These are phyloP conservation scores for Jaapia argillacea DNA, from an alignment of 768 basidiomycete species.

Conservation along the genomic window DNA sequence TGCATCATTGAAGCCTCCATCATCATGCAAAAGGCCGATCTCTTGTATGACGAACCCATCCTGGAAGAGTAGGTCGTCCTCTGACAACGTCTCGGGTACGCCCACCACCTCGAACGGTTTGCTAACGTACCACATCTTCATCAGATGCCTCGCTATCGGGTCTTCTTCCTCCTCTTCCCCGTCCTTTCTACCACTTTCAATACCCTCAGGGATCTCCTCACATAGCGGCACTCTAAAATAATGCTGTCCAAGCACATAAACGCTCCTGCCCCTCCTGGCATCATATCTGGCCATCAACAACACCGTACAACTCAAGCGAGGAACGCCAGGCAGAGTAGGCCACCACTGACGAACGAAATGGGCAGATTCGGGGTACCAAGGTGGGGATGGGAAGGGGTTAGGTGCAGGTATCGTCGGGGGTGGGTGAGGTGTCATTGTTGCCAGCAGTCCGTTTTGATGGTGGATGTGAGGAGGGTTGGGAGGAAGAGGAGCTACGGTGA, in stretches of 20 bases:
- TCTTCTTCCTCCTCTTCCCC: slow-evolving; percentile 8
- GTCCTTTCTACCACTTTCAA: background rate
- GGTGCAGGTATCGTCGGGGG: no score
- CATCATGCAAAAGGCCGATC: no score
- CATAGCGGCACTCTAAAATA: slow-evolving; percentile 62
- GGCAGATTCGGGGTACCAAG: slow-evolving; percentile 64
- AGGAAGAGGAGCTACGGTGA: no score
- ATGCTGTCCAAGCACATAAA: slow-evolving; percentile 64
- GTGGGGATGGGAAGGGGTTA: slow-evolving; percentile 58
- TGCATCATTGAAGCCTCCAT: no score
- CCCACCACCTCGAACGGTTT: slow-evolving; percentile 66
- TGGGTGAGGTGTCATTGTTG: slow-evolving; percentile 7
- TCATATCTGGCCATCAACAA: slow-evolving; percentile 58
- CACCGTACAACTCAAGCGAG: slow-evolving; percentile 62
- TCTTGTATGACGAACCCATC: no score
- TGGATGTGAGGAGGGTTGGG: background rate
- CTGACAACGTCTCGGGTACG: slow-evolving; percentile 35
- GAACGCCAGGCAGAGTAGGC: slow-evolving; percentile 56
- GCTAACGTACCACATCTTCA: slow-evolving; percentile 63
- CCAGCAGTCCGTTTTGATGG: background rate
- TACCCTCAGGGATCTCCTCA: background rate
- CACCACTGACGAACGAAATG: slow-evolving; percentile 80
- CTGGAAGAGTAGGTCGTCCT: no score
- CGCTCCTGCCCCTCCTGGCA: slow-evolving; percentile 44
- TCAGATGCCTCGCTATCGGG: slow-evolving; percentile 22